Conservation (phyloP, 805 yeast genomes). For the Cyberlindnera maritima region DNA sequence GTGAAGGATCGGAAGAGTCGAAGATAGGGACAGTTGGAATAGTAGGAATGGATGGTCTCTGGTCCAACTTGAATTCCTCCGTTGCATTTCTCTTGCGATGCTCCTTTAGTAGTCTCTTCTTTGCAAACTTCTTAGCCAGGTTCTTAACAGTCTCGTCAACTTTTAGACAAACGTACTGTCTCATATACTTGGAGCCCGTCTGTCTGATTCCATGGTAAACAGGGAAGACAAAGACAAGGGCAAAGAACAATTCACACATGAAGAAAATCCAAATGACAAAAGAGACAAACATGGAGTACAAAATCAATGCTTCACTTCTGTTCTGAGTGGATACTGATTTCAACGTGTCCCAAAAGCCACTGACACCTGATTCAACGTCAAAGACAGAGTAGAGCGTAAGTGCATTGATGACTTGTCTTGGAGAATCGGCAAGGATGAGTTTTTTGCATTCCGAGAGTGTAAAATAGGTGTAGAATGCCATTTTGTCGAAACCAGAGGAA, state of each 20-base stretch:
- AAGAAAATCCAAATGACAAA: slow-evolving; percentile 72
- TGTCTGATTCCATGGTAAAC: slow-evolving; percentile 45
- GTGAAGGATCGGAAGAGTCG: neutral
- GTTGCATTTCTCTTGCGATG: slow-evolving; percentile 3
- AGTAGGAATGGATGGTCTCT: slow-evolving; percentile 10
- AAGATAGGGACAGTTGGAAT: slow-evolving; percentile 1
- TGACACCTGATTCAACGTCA: slow-evolving; percentile 30
- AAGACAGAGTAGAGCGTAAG: slow-evolving; percentile 60
- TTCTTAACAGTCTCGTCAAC: slow-evolving; percentile 56
- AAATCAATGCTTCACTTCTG: slow-evolving; percentile 62
- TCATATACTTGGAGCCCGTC: slow-evolving; percentile 42
- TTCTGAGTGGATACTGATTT: slow-evolving; percentile 57
- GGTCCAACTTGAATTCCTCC: slow-evolving; percentile 1
- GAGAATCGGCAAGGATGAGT: slow-evolving; percentile 75
- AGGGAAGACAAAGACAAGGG: slow-evolving; percentile 50
- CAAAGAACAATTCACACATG: slow-evolving; percentile 52
- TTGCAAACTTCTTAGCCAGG: slow-evolving; percentile 37
- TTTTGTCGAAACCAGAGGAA: slow-evolving; percentile 60
- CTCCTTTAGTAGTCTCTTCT: slow-evolving; percentile 13
- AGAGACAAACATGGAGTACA: slow-evolving; percentile 74
- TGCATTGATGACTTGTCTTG: slow-evolving; percentile 83
- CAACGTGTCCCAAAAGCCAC: slow-evolving; percentile 40
- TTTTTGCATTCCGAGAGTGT: slow-evolving; percentile 61
- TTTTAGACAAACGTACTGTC: slow-evolving; percentile 58
- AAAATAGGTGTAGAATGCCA: slow-evolving; percentile 62